Evolutionary conservation across 371 early-diverging fungal species (phyloP).

Genomic region (Apophysomyces trapeziformis): DNA sequence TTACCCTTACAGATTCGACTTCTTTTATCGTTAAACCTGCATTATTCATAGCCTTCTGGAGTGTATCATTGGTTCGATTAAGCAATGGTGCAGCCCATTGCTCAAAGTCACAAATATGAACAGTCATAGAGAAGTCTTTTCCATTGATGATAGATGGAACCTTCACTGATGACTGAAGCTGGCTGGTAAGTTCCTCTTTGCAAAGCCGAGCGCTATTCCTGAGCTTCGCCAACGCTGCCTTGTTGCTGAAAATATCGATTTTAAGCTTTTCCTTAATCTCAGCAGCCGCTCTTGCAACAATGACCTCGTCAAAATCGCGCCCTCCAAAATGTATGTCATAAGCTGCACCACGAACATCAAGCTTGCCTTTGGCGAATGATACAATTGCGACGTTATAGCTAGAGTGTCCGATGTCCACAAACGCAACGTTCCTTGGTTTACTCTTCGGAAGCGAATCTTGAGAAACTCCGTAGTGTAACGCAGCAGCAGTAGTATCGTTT

Average conservation of each 20-base stretch:
- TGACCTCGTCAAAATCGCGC: conserved; percentile 88
- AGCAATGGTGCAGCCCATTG: conserved; percentile 72
- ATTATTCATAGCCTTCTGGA: conserved; percentile 74
- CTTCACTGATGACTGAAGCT: conserved; percentile 82
- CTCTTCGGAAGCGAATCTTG: conserved; percentile 93
- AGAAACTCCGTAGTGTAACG: conserved; percentile 95
- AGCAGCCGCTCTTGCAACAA: conserved; percentile 79
- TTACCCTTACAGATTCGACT: conserved; percentile 87
- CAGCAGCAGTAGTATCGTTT: conserved; percentile 91
- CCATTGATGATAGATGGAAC: conserved; percentile 88
- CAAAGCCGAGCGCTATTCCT: conserved; percentile 88
- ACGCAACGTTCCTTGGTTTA: conserved; percentile 86
- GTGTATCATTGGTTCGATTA: conserved; percentile 59
- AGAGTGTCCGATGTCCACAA: conserved; percentile 94
- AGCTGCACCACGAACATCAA: conserved; percentile 86
- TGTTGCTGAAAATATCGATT: conserved; percentile 82
- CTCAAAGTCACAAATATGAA: conserved; percentile 81
- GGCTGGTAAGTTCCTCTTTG: conserved; percentile 94
- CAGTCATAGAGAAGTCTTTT: conserved; percentile 80
- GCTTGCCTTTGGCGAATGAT: conserved; percentile 89
- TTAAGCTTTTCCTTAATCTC: conserved; percentile 89
- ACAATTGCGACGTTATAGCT: conserved; percentile 86
- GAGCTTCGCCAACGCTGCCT: conserved; percentile 88
- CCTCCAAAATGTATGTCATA: conserved; percentile 93
- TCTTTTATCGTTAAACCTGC: conserved; percentile 76